Evolutionary conservation across 2,329 filamentous ascomycete species (phyloP).

Genomic region (Aspergillus ustus): DNA sequence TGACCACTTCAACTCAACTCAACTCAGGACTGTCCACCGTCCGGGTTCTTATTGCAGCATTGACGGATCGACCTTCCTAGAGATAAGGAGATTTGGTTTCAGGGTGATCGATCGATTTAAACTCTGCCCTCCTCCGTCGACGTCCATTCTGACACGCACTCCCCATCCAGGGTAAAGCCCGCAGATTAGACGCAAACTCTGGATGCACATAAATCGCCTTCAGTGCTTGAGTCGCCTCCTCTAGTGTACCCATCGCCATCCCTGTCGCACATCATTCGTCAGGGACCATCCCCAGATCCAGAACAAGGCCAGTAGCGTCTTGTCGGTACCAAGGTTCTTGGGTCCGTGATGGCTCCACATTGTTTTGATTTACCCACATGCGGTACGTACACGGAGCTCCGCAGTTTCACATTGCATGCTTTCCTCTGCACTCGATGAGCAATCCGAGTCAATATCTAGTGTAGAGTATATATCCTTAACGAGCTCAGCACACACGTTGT

Average conservation of each 20-base stretch:
- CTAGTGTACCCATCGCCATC: background rate
- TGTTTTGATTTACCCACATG: conserved; percentile 2
- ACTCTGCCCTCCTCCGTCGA: background rate
- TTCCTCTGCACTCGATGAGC: background rate
- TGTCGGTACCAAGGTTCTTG: background rate
- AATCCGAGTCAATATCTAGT: too few species aligned
- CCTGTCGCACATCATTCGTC: background rate
- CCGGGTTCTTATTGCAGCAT: background rate
- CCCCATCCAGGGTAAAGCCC: background rate
- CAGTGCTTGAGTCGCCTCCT: background rate
- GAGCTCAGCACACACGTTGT: too few species aligned
- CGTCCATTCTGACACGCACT: background rate
- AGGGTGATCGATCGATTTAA: conserved; percentile 5
- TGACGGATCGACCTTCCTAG: background rate
- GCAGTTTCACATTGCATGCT: background rate
- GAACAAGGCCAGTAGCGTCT: background rate
- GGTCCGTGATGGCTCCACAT: background rate
- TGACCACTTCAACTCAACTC: background rate
- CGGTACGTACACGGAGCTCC: background rate
- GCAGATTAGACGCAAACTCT: background rate
- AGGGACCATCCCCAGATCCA: background rate
- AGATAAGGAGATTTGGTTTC: background rate
- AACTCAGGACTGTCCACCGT: background rate
- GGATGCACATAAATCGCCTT: background rate
- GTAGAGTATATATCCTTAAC: too few species aligned